Percentiles rank a stretch among this genome's conserved stretches.
Conservation (phyloP, 2,329 filamentous ascomycete genomes). For the Mycogone perniciosa region DNA sequence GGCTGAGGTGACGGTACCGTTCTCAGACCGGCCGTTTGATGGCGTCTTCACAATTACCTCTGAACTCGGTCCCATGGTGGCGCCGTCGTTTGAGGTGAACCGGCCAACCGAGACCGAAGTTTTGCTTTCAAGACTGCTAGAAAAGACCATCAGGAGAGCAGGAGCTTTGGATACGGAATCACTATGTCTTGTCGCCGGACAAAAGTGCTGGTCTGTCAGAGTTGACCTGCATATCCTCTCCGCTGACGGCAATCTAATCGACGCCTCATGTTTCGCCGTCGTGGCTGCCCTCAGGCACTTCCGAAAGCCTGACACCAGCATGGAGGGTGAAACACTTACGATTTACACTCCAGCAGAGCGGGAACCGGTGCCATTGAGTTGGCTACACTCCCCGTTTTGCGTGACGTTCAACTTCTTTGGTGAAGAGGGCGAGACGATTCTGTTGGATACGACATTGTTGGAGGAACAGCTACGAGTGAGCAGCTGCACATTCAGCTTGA, state of each 20-base stretch:
- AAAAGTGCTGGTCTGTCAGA: conserved; percentile 86
- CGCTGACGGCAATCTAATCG: conserved; percentile 84
- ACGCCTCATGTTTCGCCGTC: conserved; percentile 78
- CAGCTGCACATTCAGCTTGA: conserved; percentile 76
- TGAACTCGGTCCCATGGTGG: conserved; percentile 87
- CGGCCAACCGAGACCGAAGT: conserved; percentile 78
- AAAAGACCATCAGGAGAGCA: conserved; percentile 89
- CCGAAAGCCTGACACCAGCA: conserved; percentile 78
- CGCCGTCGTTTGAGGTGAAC: conserved; percentile 81
- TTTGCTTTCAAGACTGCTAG: conserved; percentile 78
- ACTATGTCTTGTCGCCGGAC: conserved; percentile 82
- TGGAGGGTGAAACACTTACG: conserved; percentile 77
- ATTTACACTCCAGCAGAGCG: conserved; percentile 80
- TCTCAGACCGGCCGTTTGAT: conserved; percentile 85
- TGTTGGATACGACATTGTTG: conserved; percentile 65
- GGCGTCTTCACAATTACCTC: conserved; percentile 89
- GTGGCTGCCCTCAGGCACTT: conserved; percentile 89
- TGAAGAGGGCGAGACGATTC: conserved; percentile 58
- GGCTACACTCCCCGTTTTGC: conserved; percentile 88
- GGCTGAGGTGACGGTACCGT: conserved; percentile 80
- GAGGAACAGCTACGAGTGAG: conserved; percentile 73
- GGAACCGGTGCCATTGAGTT: conserved; percentile 82
- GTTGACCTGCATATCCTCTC: conserved; percentile 89
- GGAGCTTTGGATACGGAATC: conserved; percentile 93
- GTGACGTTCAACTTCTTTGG: conserved; percentile 83